Base-by-base conservation (phyloP, 495 filamentous ascomycete species). In the Hypoxylon lienhwacheense region DNA sequence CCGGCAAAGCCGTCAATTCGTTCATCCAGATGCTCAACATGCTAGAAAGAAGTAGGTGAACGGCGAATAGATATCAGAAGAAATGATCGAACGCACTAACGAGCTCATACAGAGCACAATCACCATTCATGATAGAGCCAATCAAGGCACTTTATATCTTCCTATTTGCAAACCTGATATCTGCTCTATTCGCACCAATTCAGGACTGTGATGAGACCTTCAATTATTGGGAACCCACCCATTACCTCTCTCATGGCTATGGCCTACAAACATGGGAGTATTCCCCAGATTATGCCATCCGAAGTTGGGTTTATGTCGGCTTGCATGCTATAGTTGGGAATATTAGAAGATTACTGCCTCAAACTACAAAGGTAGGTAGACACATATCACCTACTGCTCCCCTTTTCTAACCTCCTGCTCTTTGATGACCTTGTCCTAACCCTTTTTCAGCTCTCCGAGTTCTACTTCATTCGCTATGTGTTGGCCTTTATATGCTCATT, bases 221-320 rank as follows among this genome's bases (percentile, higher is more conserved):
- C 78, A 99, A 99, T 64, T 99, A 95, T 73, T 99, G 95, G 95
- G 95, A 99, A 63, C 93, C 95, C 1, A 84, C 90, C 0, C 95
- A 99, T 71, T 99, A 97, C 68, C 81, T 99, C 21, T 84, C 82
- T 52, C 90, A 96, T 76, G 88, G 89, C 64, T 91, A 92, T 65
- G 95, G 95, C 21, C 74, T 97, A 25, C 89, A 99, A 72, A 99
- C 95, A 11, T 99, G 95, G 95, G 95, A 99, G 68, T 99, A 97
- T 71, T 96, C 92, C 0, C 95, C 95, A 1, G 86, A 91, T 37
- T 97, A 89, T 68, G 89, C 89, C 22, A 96, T 99, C 62, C 86
- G 95, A 46, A 96, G 90, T 73, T 99, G 95, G 95, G 78, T 89
- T 22, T 99, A 99, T 66, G 75, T 95, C 19, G 83, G 77, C n/a